Conservation (phyloP, 164 flowering plant species). For the Kingdonia uniflora region DNA sequence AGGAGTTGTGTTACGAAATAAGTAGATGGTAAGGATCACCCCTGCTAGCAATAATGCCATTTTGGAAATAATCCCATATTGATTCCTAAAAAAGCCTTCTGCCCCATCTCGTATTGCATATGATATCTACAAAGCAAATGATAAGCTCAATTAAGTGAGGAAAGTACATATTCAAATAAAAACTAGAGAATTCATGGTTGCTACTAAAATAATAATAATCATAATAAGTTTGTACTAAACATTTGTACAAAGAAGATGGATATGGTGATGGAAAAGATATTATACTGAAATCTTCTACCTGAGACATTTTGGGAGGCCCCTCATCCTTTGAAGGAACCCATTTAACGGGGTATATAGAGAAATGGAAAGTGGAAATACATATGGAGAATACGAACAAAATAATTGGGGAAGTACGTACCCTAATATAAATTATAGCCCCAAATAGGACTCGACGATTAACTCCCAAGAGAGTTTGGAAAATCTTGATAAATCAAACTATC, state of each 20-base stretch:
- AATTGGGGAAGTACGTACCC: slow-evolving; percentile 79
- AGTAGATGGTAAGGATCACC: slow-evolving; percentile 66
- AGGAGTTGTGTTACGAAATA: slow-evolving; percentile 79
- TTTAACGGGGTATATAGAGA: slow-evolving; percentile 69
- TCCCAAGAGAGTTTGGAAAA: slow-evolving; percentile 59
- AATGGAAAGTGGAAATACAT: slow-evolving; percentile 72
- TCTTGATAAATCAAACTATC: slow-evolving; percentile 36
- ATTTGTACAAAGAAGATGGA: no score
- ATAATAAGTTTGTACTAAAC: background rate
- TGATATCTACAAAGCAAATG: slow-evolving; percentile 56
- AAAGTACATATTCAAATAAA: background rate
- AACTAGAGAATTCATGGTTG: background rate
- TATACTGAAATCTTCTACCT: slow-evolving; percentile 35
- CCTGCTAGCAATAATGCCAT: slow-evolving; percentile 80
- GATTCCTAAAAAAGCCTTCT: slow-evolving; percentile 96
- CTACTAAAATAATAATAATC: background rate
- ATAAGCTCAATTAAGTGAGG: slow-evolving; percentile 18
- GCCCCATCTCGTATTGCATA: slow-evolving; percentile 99
- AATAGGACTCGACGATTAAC: slow-evolving; percentile 65
- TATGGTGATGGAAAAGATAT: background rate
- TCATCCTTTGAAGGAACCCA: slow-evolving; percentile 98
- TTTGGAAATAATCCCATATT: slow-evolving; percentile 91
- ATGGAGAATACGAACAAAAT: slow-evolving; percentile 82
- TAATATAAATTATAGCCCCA: slow-evolving; percentile 73
- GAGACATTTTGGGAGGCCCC: slow-evolving; percentile 95